A percentile compares a stretch with the other conserved stretches of the same genome.
These are phyloP conservation scores for Sclerotinia borealis DNA, from an alignment of 2,329 filamentous ascomycete species.

Conservation along the genomic window DNA sequence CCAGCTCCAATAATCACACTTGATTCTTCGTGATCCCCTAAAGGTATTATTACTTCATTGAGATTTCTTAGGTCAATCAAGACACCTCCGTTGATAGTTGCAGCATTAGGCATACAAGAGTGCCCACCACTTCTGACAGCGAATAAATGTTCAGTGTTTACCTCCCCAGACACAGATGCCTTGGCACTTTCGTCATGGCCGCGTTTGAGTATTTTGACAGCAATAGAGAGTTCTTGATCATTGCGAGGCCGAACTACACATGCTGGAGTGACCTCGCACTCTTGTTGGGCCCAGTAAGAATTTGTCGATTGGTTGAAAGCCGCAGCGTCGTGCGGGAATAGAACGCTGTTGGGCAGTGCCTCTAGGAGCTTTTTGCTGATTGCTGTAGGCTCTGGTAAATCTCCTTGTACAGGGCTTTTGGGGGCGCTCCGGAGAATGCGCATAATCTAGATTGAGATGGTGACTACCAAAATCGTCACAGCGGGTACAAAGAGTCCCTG, in stretches of 20 bases:
- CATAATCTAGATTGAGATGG: too few relatives aligned
- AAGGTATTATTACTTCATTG: constrained; percentile 27
- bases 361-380: neutral
- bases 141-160: constrained; percentile 13
- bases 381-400: neutral
- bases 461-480: neutral
- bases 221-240: constrained; percentile 6
- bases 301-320: neutral
- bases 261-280: constrained; percentile 8
- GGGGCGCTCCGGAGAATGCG: neutral
- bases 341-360: neutral
- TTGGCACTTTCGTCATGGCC: neutral
- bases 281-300: constrained; percentile 14
- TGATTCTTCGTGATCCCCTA: constrained; percentile 27
- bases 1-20: constrained; percentile 33
- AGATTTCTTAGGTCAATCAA: constrained; percentile 41
- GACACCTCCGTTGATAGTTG: constrained; percentile 44
- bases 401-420: neutral
- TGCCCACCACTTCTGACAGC: constrained; percentile 26
- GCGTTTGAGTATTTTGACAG: constrained; percentile 8
- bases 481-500: neutral
- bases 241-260: constrained; percentile 13
- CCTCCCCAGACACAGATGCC: neutral
- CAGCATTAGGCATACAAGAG: constrained; percentile 37
- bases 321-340: neutral